Evolutionary conservation across 306 rosid genomes (phyloP).

Genomic region (Vicia sativa): DNA sequence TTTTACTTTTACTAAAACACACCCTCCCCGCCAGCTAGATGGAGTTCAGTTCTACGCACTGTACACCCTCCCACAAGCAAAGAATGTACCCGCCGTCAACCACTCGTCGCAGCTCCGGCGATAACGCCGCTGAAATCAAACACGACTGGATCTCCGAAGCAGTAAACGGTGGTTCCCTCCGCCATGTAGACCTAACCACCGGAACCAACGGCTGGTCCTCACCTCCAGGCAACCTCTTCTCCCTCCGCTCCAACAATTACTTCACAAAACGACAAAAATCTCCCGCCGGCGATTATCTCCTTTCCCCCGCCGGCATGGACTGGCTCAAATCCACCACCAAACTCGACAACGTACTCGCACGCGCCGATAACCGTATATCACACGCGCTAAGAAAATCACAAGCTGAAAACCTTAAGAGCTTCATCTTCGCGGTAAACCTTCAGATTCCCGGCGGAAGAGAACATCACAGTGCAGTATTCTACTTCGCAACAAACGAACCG

Average conservation of each 20-base stretch:
- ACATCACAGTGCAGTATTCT: slow-evolving; percentile 85
- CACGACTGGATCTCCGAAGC: slow-evolving; percentile 63
- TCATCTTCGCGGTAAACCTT: slow-evolving; percentile 81
- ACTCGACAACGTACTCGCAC: slow-evolving; percentile 77
- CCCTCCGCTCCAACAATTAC: slow-evolving; percentile 64
- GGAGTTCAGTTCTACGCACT: neutral
- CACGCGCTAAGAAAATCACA: slow-evolving; percentile 62
- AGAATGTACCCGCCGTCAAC: slow-evolving; percentile 57
- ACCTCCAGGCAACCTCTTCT: slow-evolving; percentile 81
- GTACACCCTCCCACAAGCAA: neutral
- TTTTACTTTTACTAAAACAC: neutral
- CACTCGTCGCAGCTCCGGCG: slow-evolving; percentile 45
- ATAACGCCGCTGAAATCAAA: slow-evolving; percentile 33
- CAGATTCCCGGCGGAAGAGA: slow-evolving; percentile 82
- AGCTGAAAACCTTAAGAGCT: slow-evolving; percentile 59
- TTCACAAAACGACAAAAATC: slow-evolving; percentile 55
- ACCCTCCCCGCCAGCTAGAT: slow-evolving; percentile 18
- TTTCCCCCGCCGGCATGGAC: slow-evolving; percentile 76
- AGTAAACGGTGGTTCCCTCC: slow-evolving; percentile 69
- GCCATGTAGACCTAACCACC: slow-evolving; percentile 62
- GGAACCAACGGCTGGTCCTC: slow-evolving; percentile 94
- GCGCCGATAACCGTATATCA: slow-evolving; percentile 70
- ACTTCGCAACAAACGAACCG: slow-evolving; percentile 74
- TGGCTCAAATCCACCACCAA: slow-evolving; percentile 77
- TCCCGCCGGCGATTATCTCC: slow-evolving; percentile 74